phyloP scores from a whole-genome alignment of 495 filamentous ascomycete genomes.

The Aspergillus sclerotioniger region DNA sequence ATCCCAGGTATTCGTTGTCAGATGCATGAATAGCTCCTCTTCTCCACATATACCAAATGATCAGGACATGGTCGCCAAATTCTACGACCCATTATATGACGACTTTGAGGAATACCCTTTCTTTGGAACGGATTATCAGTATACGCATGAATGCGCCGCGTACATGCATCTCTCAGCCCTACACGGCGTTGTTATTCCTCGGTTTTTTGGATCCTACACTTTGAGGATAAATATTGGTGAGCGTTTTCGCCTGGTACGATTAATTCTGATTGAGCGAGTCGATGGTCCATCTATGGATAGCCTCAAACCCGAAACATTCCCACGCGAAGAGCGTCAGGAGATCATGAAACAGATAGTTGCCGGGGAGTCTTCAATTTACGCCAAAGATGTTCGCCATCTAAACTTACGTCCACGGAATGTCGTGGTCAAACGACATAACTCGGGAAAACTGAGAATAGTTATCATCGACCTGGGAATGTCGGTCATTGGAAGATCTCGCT shows the following conservation, averaged over 20 bases:
- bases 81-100: neutral
- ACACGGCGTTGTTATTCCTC: neutral
- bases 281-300: neutral
- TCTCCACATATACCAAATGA: neutral
- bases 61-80: neutral
- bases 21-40: neutral
- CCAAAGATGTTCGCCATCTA: neutral
- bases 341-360: neutral
- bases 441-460: neutral
- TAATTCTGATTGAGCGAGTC: neutral
- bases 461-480: neutral
- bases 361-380: neutral
- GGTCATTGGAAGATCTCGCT: constrained; percentile 9
- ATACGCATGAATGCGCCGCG: neutral
- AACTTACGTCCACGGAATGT: neutral
- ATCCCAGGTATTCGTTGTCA: constrained; percentile 4
- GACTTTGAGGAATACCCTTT: neutral
- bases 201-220: neutral
- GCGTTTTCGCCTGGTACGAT: neutral
- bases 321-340: neutral
- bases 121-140: neutral
- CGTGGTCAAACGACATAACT: neutral
- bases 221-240: neutral
- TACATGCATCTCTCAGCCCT: neutral
- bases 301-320: neutral